Conservation (phyloP, 176 grass and related monocot genomes). For the Avena insularis region DNA sequence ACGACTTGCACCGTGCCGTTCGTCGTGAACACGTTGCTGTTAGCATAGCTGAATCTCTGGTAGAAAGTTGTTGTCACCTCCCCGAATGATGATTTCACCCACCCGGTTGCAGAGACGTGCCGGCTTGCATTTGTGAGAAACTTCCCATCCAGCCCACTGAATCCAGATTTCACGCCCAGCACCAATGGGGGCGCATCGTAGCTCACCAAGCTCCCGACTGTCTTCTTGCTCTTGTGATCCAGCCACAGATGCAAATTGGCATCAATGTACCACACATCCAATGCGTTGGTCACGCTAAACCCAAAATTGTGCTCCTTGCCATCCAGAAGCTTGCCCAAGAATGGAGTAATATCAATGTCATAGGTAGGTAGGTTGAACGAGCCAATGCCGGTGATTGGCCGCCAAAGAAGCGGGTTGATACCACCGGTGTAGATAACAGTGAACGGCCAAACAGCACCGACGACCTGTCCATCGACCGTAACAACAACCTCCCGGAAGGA, state of each 20-base stretch:
- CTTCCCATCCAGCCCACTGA: conserved; percentile 49
- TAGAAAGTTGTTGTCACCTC: conserved; percentile 52
- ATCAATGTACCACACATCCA: conserved; percentile 47
- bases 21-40: conserved; percentile 31
- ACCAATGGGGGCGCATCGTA: conserved; percentile 34
- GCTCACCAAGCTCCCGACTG: conserved; percentile 37
- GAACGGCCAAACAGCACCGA: conserved; percentile 49
- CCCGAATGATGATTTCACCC: conserved; percentile 47
- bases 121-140: conserved; percentile 36
- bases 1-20: conserved; percentile 49
- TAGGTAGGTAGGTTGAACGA: conserved; percentile 53
- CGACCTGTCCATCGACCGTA: conserved; percentile 37
- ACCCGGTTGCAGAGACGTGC: conserved; percentile 43
- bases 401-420: conserved; percentile 53
- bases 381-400: conserved; percentile 50
- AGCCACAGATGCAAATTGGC: conserved; percentile 60
- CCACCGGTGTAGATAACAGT: conserved; percentile 50
- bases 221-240: conserved; percentile 44
- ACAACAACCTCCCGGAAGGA: conserved; percentile 49
- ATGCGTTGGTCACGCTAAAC: conserved; percentile 41
- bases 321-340: conserved; percentile 50
- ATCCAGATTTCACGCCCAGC: conserved; percentile 22
- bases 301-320: conserved; percentile 50
- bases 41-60: conserved; percentile 46
- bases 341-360: conserved; percentile 55